These are phyloP conservation scores for Solanum paucissectum DNA, from an alignment of 257 asterid genomes.

Conservation along the genomic window DNA sequence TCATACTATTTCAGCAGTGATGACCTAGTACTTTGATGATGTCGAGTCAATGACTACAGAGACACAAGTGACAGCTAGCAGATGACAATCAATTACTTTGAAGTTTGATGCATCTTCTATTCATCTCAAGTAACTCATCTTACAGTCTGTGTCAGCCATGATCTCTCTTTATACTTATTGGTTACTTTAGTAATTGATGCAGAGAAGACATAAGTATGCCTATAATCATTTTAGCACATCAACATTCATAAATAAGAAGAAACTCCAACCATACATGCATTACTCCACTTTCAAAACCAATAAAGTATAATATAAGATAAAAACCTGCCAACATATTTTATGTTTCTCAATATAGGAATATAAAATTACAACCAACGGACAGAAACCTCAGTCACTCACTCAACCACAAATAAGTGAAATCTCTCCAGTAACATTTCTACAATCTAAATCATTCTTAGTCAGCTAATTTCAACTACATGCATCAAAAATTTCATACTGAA, in stretches of 20 bases:
- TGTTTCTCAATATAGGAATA: not conserved
- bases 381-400: not conserved
- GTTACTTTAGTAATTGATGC: not conserved
- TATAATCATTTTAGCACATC: not conserved
- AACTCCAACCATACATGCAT: not conserved
- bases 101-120: not conserved
- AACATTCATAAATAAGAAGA: not conserved
- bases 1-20: not conserved
- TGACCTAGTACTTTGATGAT: not conserved
- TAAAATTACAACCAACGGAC: not conserved
- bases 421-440: not conserved
- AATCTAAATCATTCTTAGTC: not conserved
- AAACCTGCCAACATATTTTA: not conserved
- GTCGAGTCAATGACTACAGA: not conserved
- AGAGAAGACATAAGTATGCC: not conserved
- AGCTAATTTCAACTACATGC: not conserved
- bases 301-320: not conserved
- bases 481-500: not conserved
- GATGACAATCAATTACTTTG: not conserved
- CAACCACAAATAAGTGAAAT: not conserved
- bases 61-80: not conserved
- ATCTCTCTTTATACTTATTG: not conserved
- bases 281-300: not conserved
- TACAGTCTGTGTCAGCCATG: not conserved
- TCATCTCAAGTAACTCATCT: not conserved